Evolutionary conservation across 2,329 filamentous ascomycete genomes (phyloP).

Genomic region (Colletotrichum chlorophyti): DNA sequence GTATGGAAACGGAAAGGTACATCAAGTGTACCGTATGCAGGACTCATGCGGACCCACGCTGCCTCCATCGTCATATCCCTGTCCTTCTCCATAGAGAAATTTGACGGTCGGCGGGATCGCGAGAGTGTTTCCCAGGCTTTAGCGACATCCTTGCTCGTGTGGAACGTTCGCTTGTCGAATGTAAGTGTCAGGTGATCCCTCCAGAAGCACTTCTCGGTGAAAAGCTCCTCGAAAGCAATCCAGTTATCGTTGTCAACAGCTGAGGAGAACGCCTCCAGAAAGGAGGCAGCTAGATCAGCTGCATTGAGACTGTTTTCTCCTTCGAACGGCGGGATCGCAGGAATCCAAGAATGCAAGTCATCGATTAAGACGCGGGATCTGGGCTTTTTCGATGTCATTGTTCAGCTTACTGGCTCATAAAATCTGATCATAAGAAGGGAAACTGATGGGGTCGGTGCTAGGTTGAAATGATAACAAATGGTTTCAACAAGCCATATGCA

Average conservation of each 20-base stretch:
- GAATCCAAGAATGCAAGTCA: conserved; percentile 10
- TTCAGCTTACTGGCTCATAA: too few relatives aligned
- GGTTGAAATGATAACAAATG: too few relatives aligned
- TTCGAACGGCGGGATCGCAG: conserved; percentile 6
- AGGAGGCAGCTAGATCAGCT: neutral
- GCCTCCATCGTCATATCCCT: neutral
- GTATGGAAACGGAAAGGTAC: conserved; percentile 11
- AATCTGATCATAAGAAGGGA: too few relatives aligned
- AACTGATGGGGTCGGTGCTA: too few relatives aligned
- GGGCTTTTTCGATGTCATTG: neutral
- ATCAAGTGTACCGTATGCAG: neutral
- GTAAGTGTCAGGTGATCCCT: conserved; percentile 20
- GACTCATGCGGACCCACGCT: neutral
- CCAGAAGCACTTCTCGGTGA: conserved; percentile 14
- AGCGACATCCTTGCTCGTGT: neutral
- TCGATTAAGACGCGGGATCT: neutral
- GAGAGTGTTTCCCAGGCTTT: conserved; percentile 5
- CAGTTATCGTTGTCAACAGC: conserved; percentile 4
- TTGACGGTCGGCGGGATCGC: neutral
- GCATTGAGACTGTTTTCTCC: conserved; percentile 4
- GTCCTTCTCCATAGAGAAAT: neutral
- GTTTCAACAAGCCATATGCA: too few relatives aligned
- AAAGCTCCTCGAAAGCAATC: conserved; percentile 9
- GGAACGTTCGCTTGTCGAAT: conserved; percentile 27
- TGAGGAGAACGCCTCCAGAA: neutral